A percentile compares a stretch with the other conserved stretches of the same genome.
phyloP scores from a whole-genome alignment of 805 yeast species.

The Priceomyces carsonii region DNA sequence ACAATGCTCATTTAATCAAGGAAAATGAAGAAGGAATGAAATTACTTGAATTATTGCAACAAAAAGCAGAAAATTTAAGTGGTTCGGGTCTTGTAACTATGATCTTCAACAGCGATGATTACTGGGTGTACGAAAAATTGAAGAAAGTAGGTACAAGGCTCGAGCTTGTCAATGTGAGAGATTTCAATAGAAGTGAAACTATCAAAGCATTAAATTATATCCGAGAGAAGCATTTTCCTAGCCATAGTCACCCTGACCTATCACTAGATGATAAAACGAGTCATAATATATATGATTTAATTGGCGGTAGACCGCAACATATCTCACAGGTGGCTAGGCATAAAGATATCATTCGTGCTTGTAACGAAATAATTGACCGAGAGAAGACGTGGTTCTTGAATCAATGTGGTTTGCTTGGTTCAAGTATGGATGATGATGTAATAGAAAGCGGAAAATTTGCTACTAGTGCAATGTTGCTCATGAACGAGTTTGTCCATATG shows the following conservation, averaged over 20 bases:
- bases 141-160: constrained; percentile 71
- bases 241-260: constrained; percentile 35
- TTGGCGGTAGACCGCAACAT: constrained; percentile 88
- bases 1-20: constrained; percentile 71
- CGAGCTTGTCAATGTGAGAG: constrained; percentile 69
- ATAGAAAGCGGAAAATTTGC: constrained; percentile 82
- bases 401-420: constrained; percentile 77
- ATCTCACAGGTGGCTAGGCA: constrained; percentile 68
- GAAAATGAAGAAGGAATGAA: constrained; percentile 74
- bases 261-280: constrained; percentile 40
- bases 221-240: constrained; percentile 42
- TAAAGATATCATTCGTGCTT: constrained; percentile 54
- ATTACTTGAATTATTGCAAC: constrained; percentile 73
- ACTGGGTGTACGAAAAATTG: constrained; percentile 81
- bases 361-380: constrained; percentile 70
- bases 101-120: constrained; percentile 79
- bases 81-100: constrained; percentile 73
- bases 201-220: constrained; percentile 53
- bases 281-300: constrained; percentile 59
- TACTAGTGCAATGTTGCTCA: constrained; percentile 69
- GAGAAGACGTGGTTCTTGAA: constrained; percentile 86
- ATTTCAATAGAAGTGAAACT: constrained; percentile 57
- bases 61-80: constrained; percentile 75
- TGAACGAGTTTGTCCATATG: constrained; percentile 71
- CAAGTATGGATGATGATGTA: constrained; percentile 85